Conservation (phyloP, 768 basidiomycete genomes). For the Mycena kentingensis region DNA sequence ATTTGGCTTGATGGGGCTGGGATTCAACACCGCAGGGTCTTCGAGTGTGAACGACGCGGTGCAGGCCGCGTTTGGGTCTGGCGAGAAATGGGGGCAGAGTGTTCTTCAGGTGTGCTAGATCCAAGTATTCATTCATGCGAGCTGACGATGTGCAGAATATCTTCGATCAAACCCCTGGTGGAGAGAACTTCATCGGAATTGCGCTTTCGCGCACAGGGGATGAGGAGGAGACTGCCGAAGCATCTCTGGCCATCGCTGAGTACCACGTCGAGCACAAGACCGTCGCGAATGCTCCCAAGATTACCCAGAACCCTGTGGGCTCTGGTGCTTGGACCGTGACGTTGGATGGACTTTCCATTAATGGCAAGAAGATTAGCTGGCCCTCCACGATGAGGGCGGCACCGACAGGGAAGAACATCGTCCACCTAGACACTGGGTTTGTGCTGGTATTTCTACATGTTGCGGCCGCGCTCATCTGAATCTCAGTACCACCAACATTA, state of each 20-base stretch:
- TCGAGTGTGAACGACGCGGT: conserved; percentile 15
- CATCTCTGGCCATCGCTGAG: conserved; percentile 19
- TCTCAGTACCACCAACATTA: conserved; percentile 11
- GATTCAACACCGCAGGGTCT: conserved; percentile 16
- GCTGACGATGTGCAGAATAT: too few species aligned
- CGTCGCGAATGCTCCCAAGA: conserved; percentile 14
- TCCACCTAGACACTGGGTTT: conserved; percentile 15
- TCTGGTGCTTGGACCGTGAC: conserved; percentile 19
- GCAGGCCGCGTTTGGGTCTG: conserved; percentile 2
- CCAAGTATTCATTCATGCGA: too few species aligned
- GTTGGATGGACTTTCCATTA: conserved; percentile 8
- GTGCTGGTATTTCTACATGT: neutral
- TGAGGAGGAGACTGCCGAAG: conserved; percentile 15
- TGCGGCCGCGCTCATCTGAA: neutral
- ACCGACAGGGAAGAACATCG: conserved; percentile 17
- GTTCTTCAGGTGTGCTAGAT: too few species aligned
- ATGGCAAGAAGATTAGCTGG: conserved; percentile 18
- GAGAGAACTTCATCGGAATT: conserved; percentile 17
- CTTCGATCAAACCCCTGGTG: conserved; percentile 8
- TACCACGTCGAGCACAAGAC: conserved; percentile 16
- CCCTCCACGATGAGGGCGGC: conserved; percentile 6
- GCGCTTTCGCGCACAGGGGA: conserved; percentile 19
- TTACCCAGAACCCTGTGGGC: conserved; percentile 10
- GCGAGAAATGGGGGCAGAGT: conserved; percentile 12
- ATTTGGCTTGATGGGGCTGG: conserved; percentile 18